Base-by-base conservation (phyloP, 768 basidiomycete genomes). In the Suillus tomentosus region DNA sequence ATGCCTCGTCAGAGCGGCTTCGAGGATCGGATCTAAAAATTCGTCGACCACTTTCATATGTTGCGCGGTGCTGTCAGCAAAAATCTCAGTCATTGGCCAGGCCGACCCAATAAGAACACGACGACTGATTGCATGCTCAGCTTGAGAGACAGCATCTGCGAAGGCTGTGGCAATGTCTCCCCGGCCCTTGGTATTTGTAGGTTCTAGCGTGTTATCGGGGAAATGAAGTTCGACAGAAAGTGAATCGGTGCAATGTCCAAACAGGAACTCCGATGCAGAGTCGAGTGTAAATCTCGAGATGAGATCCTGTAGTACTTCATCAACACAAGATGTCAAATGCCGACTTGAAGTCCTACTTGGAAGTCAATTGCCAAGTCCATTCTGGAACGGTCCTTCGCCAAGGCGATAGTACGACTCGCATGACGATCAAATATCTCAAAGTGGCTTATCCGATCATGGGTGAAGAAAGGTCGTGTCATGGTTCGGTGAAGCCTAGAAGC, bases 391-490 rank as follows among this genome's bases (percentile, higher is more conserved):
- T 70, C 71, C 54, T 80, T 81, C 53, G 84, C 78, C 53, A 79
- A 72, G 3, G 71, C 66, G 7, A 90, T 73, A 7, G 82, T 79
- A n/a, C 80, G 73, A 47, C 81, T 78, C 4, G 83, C 79, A 55
- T 87, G 85, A 13, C 80, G 76, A 60, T 83, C 84, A 67, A 88
- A 89, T 36, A 83, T 85, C 34, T 88, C 84, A 62, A 88, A 89
- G 69, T 88, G 83, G 54, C 80, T 83, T 59, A 88, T 83, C 40
- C 82, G 77, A 40, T 90, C 88, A 51, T 79, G 80, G 62, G 73
- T 82, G 76, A 91, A 91, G 78, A 91, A 90, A 0, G 89, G 89
- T 0, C 89, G 84, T 0, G 87, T 86, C 78, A 91, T 87, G 5
- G 79, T 69, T 13, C 88, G 84, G 71, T 90, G 88, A 68, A 88